Percentiles rank a stretch among this genome's conserved stretches.
phyloP scores from a whole-genome alignment of 192 early-diverging fungal species.

The Ambispora gerdemannii region DNA sequence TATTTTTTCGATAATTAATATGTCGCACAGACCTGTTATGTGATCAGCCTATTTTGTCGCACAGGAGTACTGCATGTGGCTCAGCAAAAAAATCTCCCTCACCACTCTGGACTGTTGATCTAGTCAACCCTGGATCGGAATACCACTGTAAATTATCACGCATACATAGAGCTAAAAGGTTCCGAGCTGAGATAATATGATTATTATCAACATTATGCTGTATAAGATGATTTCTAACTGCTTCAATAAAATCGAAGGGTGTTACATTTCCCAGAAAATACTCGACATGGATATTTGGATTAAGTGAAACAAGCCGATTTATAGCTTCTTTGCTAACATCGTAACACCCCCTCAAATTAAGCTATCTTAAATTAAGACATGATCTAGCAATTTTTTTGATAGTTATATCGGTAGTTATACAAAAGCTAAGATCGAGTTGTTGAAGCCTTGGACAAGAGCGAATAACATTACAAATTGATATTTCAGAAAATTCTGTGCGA shows the following conservation, averaged over 20 bases:
- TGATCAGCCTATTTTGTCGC: neutral
- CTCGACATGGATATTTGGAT: slow-evolving; percentile 9
- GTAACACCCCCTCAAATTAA: slow-evolving; percentile 8
- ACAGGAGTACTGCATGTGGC: neutral
- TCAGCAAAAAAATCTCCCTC: neutral
- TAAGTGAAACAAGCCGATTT: neutral
- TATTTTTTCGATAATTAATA: slow-evolving; percentile 5
- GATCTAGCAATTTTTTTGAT: slow-evolving; percentile 17
- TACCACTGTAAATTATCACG: slow-evolving; percentile 4
- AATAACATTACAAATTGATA: slow-evolving; percentile 9
- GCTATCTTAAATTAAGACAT: slow-evolving; percentile 23
- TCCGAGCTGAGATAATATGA: neutral
- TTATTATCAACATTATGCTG: neutral
- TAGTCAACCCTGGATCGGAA: neutral
- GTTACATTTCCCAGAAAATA: neutral
- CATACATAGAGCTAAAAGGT: slow-evolving; percentile 14
- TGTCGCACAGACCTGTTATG: slow-evolving; percentile 1
- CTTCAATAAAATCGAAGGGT: neutral
- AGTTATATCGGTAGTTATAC: slow-evolving; percentile 10
- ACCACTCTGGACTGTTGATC: neutral
- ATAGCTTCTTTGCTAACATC: neutral
- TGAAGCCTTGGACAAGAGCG: slow-evolving; percentile 4
- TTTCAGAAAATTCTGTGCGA: neutral
- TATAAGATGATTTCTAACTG: slow-evolving; percentile 12
- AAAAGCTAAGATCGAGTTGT: slow-evolving; percentile 14